phyloP scores from a whole-genome alignment of 2,329 filamentous ascomycete genomes.

The Trichoderma gracile region DNA sequence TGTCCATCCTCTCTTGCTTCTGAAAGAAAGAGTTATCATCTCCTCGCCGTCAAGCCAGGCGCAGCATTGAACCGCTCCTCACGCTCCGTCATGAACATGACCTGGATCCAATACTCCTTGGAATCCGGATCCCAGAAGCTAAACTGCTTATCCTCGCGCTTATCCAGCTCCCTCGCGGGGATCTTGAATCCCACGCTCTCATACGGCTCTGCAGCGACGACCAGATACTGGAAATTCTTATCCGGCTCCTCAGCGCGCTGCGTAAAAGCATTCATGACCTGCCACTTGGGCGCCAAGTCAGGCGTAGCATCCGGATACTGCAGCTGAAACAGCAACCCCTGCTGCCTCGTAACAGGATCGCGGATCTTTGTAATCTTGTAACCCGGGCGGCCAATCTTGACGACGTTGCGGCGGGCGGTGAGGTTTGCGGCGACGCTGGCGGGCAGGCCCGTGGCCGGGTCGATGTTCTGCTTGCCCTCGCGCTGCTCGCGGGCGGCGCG shows the following conservation, averaged over 20 bases:
- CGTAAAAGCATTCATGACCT: constrained; percentile 97
- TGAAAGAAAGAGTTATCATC: constrained; percentile 32
- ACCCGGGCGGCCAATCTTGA: constrained; percentile 94
- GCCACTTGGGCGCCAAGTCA: constrained; percentile 75
- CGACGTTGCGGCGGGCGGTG: constrained; percentile 69
- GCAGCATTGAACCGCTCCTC: constrained; percentile 81
- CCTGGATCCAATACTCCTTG: constrained; percentile 96
- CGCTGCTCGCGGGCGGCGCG: constrained; percentile 94
- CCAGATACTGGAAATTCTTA: constrained; percentile 89
- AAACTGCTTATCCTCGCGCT: constrained; percentile 84
- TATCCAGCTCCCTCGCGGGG: constrained; percentile 88
- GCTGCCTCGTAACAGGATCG: constrained; percentile 83
- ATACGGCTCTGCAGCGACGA: constrained; percentile 95
- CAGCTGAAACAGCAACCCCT: constrained; percentile 91
- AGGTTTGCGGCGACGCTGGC: constrained; percentile 73
- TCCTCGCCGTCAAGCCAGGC: constrained; percentile 57
- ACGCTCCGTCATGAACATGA: constrained; percentile 97
- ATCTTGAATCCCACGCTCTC: constrained; percentile 97
- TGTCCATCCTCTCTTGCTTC: not conserved
- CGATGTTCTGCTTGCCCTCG: constrained; percentile 72
- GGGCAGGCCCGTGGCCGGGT: constrained; percentile 68
- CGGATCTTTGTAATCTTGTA: constrained; percentile 98
- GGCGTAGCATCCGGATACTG: constrained; percentile 88
- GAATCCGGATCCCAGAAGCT: constrained; percentile 93
- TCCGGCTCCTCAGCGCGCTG: constrained; percentile 95